Percentiles rank a stretch among this genome's conserved stretches.
Evolutionary conservation across 1,284 basidiomycete genomes (phyloP).

Genomic region (Dichomitus squalens): DNA sequence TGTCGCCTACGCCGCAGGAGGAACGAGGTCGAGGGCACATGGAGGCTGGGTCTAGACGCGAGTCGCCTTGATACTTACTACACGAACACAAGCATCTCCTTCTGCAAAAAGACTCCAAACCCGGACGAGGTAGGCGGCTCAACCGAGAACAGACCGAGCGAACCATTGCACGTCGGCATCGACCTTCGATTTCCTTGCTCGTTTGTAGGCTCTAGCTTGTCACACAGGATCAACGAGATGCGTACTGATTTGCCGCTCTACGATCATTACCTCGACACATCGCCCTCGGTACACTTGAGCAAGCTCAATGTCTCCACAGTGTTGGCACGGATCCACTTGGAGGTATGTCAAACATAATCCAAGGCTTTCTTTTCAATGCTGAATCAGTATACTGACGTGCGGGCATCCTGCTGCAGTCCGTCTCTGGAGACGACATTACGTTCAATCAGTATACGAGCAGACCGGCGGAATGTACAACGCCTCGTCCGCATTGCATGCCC

Average conservation of each 20-base stretch:
- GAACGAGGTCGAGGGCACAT: not conserved
- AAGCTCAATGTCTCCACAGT: not conserved
- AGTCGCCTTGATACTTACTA: not conserved
- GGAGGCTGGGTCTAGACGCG: not conserved
- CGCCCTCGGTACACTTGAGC: not conserved
- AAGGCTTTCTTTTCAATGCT: too few relatives aligned
- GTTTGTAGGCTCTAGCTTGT: not conserved
- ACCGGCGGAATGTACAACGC: not conserved
- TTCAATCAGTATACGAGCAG: not conserved
- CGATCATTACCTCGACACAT: not conserved
- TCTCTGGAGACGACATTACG: too few relatives aligned
- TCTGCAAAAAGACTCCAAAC: not conserved
- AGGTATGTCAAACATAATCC: conserved; percentile 1
- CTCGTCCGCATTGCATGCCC: not conserved
- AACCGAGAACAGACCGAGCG: not conserved
- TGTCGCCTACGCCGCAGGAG: not conserved
- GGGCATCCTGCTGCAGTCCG: too few relatives aligned
- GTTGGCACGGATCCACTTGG: not conserved
- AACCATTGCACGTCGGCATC: not conserved
- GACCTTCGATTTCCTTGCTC: not conserved
- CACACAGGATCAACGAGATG: not conserved
- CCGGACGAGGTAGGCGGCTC: not conserved
- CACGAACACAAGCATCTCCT: not conserved
- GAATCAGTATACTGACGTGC: too few relatives aligned
- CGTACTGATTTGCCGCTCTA: not conserved